phyloP scores from a whole-genome alignment of 1,284 basidiomycete species.

The Tilletia setariae region DNA sequence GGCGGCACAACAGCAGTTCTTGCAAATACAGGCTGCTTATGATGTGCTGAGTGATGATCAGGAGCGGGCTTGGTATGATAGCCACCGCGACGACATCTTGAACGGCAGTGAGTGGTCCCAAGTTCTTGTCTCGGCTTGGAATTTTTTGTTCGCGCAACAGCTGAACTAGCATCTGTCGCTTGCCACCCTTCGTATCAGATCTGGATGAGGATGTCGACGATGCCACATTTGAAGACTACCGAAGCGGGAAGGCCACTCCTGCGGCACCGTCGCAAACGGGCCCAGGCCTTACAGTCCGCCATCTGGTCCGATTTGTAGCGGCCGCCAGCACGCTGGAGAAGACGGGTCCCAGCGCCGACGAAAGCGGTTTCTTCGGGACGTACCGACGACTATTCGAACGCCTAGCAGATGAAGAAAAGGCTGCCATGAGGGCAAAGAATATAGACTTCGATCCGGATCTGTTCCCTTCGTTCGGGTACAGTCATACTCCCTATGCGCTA shows the following conservation, averaged over 20 bases:
- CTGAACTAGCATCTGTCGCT: neutral
- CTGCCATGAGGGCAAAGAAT: slow-evolving; percentile 54
- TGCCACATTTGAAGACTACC: slow-evolving; percentile 70
- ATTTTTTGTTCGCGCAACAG: neutral
- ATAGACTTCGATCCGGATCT: slow-evolving; percentile 27
- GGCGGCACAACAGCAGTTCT: slow-evolving; percentile 81
- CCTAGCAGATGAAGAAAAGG: slow-evolving; percentile 75
- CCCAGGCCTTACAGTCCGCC: slow-evolving; percentile 73
- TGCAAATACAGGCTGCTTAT: slow-evolving; percentile 86
- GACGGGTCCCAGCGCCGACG: slow-evolving; percentile 59
- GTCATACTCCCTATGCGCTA: slow-evolving; percentile 68
- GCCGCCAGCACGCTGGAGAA: slow-evolving; percentile 62
- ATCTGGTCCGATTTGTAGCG: slow-evolving; percentile 83
- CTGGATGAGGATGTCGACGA: slow-evolving; percentile 37
- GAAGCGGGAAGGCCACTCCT: slow-evolving; percentile 61
- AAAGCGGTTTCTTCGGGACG: slow-evolving; percentile 75
- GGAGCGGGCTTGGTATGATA: slow-evolving; percentile 96
- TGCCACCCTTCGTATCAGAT: slow-evolving; percentile 13
- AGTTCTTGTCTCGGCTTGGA: too few relatives aligned
- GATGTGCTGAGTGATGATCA: slow-evolving; percentile 62
- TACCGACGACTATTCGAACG: slow-evolving; percentile 84
- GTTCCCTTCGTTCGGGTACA: slow-evolving; percentile 75
- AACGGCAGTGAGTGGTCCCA: slow-evolving; percentile 27
- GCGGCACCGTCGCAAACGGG: slow-evolving; percentile 66
- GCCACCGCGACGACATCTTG: slow-evolving; percentile 73